Percentiles rank a stretch among this genome's conserved stretches.
Conservation (phyloP, 2,329 filamentous ascomycete species). For the Shiraia bambusicola region DNA sequence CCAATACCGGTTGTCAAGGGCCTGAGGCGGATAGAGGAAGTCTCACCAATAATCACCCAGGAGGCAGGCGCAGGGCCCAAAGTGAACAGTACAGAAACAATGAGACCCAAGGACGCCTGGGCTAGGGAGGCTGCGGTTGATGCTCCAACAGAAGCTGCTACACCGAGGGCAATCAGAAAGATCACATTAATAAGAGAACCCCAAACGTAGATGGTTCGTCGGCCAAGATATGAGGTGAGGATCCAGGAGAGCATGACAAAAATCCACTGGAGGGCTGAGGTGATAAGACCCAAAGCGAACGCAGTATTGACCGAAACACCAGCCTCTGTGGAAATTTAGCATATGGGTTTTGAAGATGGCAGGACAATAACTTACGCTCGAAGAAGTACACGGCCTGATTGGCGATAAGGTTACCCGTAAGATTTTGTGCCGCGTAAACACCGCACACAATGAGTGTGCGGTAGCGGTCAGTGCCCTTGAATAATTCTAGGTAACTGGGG, state of each 20-base stretch:
- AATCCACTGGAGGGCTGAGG: slow-evolving; percentile 62
- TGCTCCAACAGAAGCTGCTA: slow-evolving; percentile 56
- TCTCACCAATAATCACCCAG: slow-evolving; percentile 68
- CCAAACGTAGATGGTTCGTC: slow-evolving; percentile 65
- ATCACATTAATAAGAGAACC: slow-evolving; percentile 57
- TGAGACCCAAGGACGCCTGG: slow-evolving; percentile 63
- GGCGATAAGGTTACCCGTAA: slow-evolving; percentile 64
- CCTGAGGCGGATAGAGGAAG: slow-evolving; percentile 64
- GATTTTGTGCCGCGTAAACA: slow-evolving; percentile 61
- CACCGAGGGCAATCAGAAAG: slow-evolving; percentile 60
- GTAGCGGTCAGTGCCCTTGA: slow-evolving; percentile 57
- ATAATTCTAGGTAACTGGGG: slow-evolving; percentile 55
- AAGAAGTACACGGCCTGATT: slow-evolving; percentile 66
- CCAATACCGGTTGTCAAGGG: slow-evolving; percentile 67
- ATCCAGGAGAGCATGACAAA: slow-evolving; percentile 69
- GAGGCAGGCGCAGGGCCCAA: slow-evolving; percentile 64
- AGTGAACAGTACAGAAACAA: slow-evolving; percentile 66
- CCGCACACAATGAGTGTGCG: slow-evolving; percentile 58
- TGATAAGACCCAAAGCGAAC: slow-evolving; percentile 65
- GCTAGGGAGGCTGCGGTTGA: slow-evolving; percentile 51
- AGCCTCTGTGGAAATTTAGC: slow-evolving; percentile 54
- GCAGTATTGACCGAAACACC: slow-evolving; percentile 57
- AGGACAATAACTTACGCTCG: slow-evolving; percentile 45
- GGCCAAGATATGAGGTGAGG: slow-evolving; percentile 63
- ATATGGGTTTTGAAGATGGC: slow-evolving; percentile 21